Evolutionary conservation across 192 early-diverging fungal species (phyloP).

Genomic region (Podila minutissima): DNA sequence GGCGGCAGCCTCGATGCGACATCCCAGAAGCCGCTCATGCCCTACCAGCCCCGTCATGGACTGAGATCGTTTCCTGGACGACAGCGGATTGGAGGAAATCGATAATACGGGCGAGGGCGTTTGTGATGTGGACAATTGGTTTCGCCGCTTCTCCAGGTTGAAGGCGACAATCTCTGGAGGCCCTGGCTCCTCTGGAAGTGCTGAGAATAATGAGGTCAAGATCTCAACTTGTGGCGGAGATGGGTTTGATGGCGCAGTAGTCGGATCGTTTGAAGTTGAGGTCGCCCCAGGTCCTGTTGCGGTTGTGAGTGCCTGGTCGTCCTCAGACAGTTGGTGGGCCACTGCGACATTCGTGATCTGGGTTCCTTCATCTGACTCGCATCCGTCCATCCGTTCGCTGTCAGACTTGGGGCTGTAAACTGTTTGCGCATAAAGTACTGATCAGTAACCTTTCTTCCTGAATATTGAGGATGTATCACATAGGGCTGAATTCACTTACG

Average conservation of each 20-base stretch:
- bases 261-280: not conserved
- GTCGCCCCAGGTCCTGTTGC: not conserved
- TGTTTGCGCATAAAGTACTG: not conserved
- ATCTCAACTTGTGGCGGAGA: slow-evolving; percentile 6
- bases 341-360: not conserved
- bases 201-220: slow-evolving; percentile 20
- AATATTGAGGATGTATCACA: not conserved
- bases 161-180: slow-evolving; percentile 28
- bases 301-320: not conserved
- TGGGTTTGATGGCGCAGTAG: not conserved
- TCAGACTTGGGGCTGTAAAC: slow-evolving; percentile 21
- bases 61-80: slow-evolving; percentile 22
- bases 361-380: slow-evolving; percentile 37
- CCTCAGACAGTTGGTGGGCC: slow-evolving; percentile 1
- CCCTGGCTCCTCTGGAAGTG: slow-evolving; percentile 33
- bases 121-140: not conserved
- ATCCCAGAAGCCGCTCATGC: slow-evolving; percentile 42
- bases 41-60: slow-evolving; percentile 24
- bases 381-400: slow-evolving; percentile 25
- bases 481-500: slow-evolving; percentile 6
- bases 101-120: not conserved
- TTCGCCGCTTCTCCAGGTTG: slow-evolving; percentile 7
- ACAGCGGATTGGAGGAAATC: not conserved
- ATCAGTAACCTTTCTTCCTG: not conserved
- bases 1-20: slow-evolving; percentile 9